Percentiles rank a stretch among this genome's conserved stretches.
phyloP scores from a whole-genome alignment of 2,329 filamentous ascomycete genomes.

The Aspergillus texensis region DNA sequence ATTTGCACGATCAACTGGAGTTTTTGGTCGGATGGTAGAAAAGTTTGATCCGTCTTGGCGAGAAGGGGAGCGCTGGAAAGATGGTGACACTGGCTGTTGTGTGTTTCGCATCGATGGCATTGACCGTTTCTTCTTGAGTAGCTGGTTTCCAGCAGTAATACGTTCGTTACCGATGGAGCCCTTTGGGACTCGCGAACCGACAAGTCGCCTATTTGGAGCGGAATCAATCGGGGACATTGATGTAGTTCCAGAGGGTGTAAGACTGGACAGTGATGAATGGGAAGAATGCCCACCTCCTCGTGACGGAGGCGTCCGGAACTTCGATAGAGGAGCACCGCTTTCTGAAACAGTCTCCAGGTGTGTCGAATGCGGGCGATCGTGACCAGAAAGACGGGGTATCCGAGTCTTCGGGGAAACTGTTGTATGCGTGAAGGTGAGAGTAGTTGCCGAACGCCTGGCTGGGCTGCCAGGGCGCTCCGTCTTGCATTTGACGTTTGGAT shows the following conservation, averaged over 20 bases:
- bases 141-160: slow-evolving; percentile 56
- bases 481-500: slow-evolving; percentile 91
- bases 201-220: slow-evolving; percentile 64
- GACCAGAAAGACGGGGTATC: slow-evolving; percentile 74
- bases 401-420: slow-evolving; percentile 62
- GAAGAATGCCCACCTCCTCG: slow-evolving; percentile 66
- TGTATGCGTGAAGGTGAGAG: slow-evolving; percentile 89
- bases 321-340: slow-evolving; percentile 72
- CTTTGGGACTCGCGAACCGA: slow-evolving; percentile 48
- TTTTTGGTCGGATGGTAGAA: slow-evolving; percentile 61
- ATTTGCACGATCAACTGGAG: slow-evolving; percentile 64
- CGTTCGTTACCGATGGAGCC: slow-evolving; percentile 47
- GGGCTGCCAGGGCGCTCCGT: slow-evolving; percentile 70
- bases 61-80: slow-evolving; percentile 38
- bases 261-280: slow-evolving; percentile 68
- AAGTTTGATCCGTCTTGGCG: slow-evolving; percentile 40
- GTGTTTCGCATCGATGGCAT: slow-evolving; percentile 59
- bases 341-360: slow-evolving; percentile 89
- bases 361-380: slow-evolving; percentile 72
- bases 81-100: slow-evolving; percentile 32
- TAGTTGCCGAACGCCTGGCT: slow-evolving; percentile 71
- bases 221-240: slow-evolving; percentile 60
- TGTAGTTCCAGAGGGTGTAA: slow-evolving; percentile 63
- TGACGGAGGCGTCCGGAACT: slow-evolving; percentile 66
- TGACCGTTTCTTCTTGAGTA: slow-evolving; percentile 63